These are phyloP conservation scores for Penicillium expansum DNA, from an alignment of 2,329 filamentous ascomycete species.

Conservation along the genomic window DNA sequence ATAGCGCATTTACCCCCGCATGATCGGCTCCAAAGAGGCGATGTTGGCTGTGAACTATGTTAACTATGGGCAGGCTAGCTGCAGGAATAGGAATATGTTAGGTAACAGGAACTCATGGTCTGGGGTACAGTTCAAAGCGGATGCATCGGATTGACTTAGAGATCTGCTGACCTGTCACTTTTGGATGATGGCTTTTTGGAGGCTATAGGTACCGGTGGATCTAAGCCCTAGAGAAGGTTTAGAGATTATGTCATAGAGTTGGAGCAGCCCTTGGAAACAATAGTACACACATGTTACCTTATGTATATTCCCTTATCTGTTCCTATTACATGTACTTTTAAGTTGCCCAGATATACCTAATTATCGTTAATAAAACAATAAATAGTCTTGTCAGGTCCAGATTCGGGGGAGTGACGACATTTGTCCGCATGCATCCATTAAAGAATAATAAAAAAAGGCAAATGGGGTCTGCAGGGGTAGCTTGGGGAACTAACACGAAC, in stretches of 20 bases:
- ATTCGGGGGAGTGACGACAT: constrained; percentile 14
- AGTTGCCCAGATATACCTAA: not conserved
- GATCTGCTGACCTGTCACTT: constrained; percentile 6
- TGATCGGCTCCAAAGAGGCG: constrained; percentile 15
- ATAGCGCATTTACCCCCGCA: constrained; percentile 20
- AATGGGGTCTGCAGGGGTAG: constrained; percentile 24
- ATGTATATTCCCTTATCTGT: too few species aligned
- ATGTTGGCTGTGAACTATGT: constrained; percentile 10
- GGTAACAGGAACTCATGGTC: constrained; percentile 22
- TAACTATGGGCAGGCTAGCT: not conserved
- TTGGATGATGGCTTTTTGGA: not conserved
- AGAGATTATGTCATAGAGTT: constrained; percentile 7
- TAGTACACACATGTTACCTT: not conserved
- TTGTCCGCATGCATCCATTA: constrained; percentile 16
- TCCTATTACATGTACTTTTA: not conserved
- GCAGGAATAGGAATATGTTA: constrained; percentile 13
- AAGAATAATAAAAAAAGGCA: constrained; percentile 9
- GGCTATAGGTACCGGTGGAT: not conserved
- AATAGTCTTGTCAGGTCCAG: not conserved
- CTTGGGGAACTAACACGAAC: constrained; percentile 17
- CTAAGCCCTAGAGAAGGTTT: constrained; percentile 1
- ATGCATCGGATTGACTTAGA: not conserved
- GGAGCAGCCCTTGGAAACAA: not conserved
- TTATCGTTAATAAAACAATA: not conserved
- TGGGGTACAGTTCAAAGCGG: constrained; percentile 14